Evolutionary conservation across 192 early-diverging fungal genomes (phyloP).

Genomic region (Powellomyces hirtus): DNA sequence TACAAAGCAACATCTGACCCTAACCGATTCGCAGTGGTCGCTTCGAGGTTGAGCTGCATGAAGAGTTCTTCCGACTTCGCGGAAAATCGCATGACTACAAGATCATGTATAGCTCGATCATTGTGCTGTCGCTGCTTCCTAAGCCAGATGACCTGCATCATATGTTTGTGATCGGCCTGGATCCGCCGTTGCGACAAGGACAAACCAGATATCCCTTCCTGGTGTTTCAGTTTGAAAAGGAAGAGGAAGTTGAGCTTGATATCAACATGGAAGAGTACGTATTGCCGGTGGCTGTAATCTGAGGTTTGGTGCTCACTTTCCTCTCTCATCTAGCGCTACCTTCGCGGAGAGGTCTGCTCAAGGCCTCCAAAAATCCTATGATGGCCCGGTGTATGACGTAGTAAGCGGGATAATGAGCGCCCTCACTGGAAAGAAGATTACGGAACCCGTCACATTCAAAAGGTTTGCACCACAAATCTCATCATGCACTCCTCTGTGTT

Average conservation of each 20-base stretch:
- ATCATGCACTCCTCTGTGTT: not conserved
- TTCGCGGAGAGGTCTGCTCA: slow-evolving; percentile 54
- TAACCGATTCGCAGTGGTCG: slow-evolving; percentile 65
- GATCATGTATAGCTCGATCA: slow-evolving; percentile 82
- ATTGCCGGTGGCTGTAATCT: no score
- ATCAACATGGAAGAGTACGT: slow-evolving; percentile 75
- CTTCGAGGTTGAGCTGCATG: slow-evolving; percentile 93
- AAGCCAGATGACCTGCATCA: slow-evolving; percentile 93
- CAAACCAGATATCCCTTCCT: slow-evolving; percentile 94
- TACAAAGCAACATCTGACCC: no score
- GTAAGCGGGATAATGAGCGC: slow-evolving; percentile 83
- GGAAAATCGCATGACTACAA: slow-evolving; percentile 99
- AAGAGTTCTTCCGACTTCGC: slow-evolving; percentile 85
- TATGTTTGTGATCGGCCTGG: slow-evolving; percentile 89
- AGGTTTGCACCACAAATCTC: not conserved
- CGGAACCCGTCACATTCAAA: slow-evolving; percentile 44
- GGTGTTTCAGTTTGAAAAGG: slow-evolving; percentile 93
- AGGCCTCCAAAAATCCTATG: slow-evolving; percentile 78
- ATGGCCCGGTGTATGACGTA: slow-evolving; percentile 81
- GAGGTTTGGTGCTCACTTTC: no score
- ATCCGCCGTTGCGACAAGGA: slow-evolving; percentile 95
- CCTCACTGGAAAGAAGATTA: slow-evolving; percentile 74
- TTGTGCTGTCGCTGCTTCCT: slow-evolving; percentile 81
- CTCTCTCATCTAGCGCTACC: not conserved
- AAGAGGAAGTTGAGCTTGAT: slow-evolving; percentile 82